Evolutionary conservation across 2,329 filamentous ascomycete species (phyloP), one percentile per base, ranked within the genome.

Genomic region (Fusarium newnesense): DNA sequence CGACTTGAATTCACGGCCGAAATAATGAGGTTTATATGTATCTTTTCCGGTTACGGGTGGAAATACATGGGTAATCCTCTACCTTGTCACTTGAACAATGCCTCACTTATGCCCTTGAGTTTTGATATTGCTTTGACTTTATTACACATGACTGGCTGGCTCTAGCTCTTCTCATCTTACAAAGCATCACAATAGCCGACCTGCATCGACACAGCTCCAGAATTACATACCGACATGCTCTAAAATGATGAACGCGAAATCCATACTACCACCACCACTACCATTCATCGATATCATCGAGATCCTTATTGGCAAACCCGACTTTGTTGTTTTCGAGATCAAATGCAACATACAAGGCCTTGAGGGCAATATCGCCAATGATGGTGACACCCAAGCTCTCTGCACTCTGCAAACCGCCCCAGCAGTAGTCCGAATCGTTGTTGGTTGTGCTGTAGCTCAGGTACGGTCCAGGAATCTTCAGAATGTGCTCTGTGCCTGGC

Each of bases 291-390:
- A 72, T 26, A 67, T 80, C 68, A 37, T 77, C 63, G 42, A 86
- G 76, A 18, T 75, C 64, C 80, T 87, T 87, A 69, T 82, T 82
- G 53, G 85, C 85, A 67, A 87, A 83, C 3, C 85, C 85, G 32
- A 84, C 76, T 21, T 74, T 78, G 19, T 79, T 77, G 19, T 75
- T 79, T 54, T 84, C 82, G 16, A 87, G 72, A 54, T 94, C 92
- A 80, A 94, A 94, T 53, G 94, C 89, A 36, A 92, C 90, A 79
- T 93, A 95, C 71, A 93, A 85, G 62, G 89, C 89, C 88, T 96
- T 96, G 74, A 96, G 87, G 84, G 95, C 94, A 63, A 93, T 86
- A 69, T 95, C 93, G 15, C 94, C 94, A 63, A 95, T 88, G 78
- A 97, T 94, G 63, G 87, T 89, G 71, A 91, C 86, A 4, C 79